Base-by-base conservation (phyloP, 176 grass and related monocot genomes). In the Zizania latifolia region DNA sequence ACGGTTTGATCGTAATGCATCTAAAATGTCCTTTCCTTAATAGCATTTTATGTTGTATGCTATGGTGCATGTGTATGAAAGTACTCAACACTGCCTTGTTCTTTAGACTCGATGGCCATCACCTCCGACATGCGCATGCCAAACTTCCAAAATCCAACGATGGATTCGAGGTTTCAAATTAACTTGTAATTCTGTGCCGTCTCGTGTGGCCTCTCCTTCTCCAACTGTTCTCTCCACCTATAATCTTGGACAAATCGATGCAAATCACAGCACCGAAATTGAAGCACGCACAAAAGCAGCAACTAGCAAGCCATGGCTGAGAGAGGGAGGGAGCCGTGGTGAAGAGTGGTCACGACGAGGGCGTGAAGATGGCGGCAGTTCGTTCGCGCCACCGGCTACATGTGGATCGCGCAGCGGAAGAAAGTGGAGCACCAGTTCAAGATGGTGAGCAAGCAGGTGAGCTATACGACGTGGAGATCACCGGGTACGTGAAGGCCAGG, bases 391-490 rank as follows among this genome's bases (percentile, higher is more conserved):
- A n/a, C n/a, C n/a, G 81, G 38, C 38, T 53, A 53, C 79, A 90
- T 98, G 84, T 92, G 89, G 91, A 80, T 94, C 50, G 3, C 31
- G 4, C 89, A 99, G 79, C 53, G 46, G 36, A 85, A 36, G 51
- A 86, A 84, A 77, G 86, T 88, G 62, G 86, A 94, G 76, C 95
- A 99, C 75, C 69, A n/a, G 48, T 99, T 94, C 86, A 88, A 86
- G 82, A 63, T 82, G 82, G 50, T 81, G 8, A 68, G 83, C 82
- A 90, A 89, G 77, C 69, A 86, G 14, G 90, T 93, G 35, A 90
- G 87, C 73, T 93, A n/a, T n/a, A 68, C 71, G 86, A 90, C 78
- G 60, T 65, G 11, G 76, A 88, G 71, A 71, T 92, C 86, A 69
- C 58, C 10, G 89, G 95, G 0, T 92, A 82, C 79, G 72, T 94